Evolutionary conservation across 2,329 filamentous ascomycete genomes (phyloP), one percentile per base, ranked within the genome.

Genomic region (Cladosporium halotolerans): DNA sequence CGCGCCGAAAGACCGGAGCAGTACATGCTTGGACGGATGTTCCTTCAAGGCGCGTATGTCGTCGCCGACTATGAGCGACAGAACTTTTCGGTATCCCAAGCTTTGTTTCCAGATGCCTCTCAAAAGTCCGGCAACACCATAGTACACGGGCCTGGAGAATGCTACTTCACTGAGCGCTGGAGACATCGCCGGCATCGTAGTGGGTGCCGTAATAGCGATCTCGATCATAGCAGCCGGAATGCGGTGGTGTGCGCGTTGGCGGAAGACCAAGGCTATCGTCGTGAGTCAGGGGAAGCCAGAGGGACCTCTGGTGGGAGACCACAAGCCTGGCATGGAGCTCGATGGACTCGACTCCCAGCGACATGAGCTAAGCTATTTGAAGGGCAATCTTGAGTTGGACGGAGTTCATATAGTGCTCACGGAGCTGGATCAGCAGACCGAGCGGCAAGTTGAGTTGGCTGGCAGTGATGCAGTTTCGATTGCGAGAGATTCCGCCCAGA

Each of bases 21-120:
- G 23, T 62, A 63, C 36, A 61, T 56, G 1, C 60, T 66, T 18
- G 64, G 64, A 8, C 56, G 63, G 2, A 58, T 55, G 0, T 62
- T 65, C 41, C 43, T 66, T 13, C 63, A 66, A 52, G 64, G 64
- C 46, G 65, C 64, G 18, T 67, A 65, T 53, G 47, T 65, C 2
- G 56, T 60, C n/a, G 60, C 61, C 4, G 62, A 66, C 54, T 62
- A 64, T 34, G 61, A 63, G 9, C 48, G 57, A 9, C 45, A 51
- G 9, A 61, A 52, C 6, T 66, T 66, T 52, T 58, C 57, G 10
- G 53, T 65, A 3, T 55, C 58, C 6, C 62, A 62, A 49, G 62
- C 65, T 33, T 11, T 58, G 4, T 62, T 60, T 33, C 62, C 61
- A 7, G 18, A 60, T 16, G 57, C 56, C n/a, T 40, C 48, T n/a